These are phyloP conservation scores for Geranium rotundifolium DNA, from an alignment of 345 rosid species.

Conservation along the genomic window DNA sequence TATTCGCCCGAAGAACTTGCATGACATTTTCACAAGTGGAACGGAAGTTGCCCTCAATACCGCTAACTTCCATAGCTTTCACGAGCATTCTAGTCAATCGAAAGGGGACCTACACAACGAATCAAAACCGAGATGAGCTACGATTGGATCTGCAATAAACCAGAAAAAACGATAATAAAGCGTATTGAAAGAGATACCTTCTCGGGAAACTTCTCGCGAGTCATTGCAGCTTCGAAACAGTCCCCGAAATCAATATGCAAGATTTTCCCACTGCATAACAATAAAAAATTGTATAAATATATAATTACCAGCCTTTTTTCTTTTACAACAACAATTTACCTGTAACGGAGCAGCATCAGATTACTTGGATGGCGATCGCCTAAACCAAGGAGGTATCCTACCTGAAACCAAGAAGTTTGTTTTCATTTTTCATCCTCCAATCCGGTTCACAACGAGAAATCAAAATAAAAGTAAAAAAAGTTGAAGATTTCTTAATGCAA, in stretches of 20 bases:
- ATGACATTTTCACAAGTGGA: constrained; percentile 92
- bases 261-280: constrained; percentile 72
- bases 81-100: constrained; percentile 99
- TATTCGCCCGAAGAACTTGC: constrained; percentile 88
- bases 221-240: constrained; percentile 98
- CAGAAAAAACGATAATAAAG: neutral
- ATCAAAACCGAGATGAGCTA: neutral
- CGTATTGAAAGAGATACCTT: constrained; percentile 38
- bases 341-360: constrained; percentile 84
- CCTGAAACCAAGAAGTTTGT: constrained; percentile 39
- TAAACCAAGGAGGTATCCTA: constrained; percentile 95
- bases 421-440: too few relatives aligned
- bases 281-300: too few relatives aligned
- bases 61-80: constrained; percentile 99
- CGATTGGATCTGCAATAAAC: neutral
- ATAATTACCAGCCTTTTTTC: neutral
- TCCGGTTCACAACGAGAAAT: too few relatives aligned
- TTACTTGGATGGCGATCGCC: constrained; percentile 99
- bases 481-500: too few relatives aligned
- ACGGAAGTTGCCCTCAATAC: constrained; percentile 95
- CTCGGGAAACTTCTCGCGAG: constrained; percentile 95
- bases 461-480: too few relatives aligned
- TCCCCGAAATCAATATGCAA: constrained; percentile 99
- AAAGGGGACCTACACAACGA: constrained; percentile 61
- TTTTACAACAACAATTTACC: constrained; percentile 34